These are phyloP conservation scores for Sporobolomyces phaffii DNA, from an alignment of 768 basidiomycete genomes.

Conservation along the genomic window DNA sequence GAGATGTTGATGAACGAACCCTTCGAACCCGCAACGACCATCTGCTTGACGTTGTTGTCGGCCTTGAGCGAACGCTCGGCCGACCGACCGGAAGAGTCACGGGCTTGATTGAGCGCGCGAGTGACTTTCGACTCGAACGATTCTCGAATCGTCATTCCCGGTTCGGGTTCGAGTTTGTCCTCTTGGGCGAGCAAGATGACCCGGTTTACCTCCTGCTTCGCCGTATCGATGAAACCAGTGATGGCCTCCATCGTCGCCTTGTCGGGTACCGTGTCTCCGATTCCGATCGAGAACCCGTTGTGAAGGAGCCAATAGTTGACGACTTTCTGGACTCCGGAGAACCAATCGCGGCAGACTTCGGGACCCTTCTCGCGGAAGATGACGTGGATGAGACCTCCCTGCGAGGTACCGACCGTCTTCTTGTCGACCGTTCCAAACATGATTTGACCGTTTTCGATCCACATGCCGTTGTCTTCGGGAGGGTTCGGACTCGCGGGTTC, in stretches of 20 bases:
- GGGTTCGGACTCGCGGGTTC: slow-evolving; percentile 59
- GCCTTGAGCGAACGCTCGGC: slow-evolving; percentile 97
- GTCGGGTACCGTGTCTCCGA: slow-evolving; percentile 96
- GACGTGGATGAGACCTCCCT: slow-evolving; percentile 90
- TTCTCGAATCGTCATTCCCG: slow-evolving; percentile 99
- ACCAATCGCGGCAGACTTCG: slow-evolving; percentile 78
- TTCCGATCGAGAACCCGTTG: slow-evolving; percentile 97
- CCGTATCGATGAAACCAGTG: slow-evolving; percentile 69
- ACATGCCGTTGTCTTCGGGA: slow-evolving; percentile 84
- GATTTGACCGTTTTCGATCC: slow-evolving; percentile 94
- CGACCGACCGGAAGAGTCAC: slow-evolving; percentile 89
- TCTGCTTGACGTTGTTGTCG: slow-evolving; percentile 99
- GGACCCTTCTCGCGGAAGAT: slow-evolving; percentile 97
- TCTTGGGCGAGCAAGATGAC: slow-evolving; percentile 77
- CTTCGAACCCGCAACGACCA: slow-evolving; percentile 98
- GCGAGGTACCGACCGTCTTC: slow-evolving; percentile 89
- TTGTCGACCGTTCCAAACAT: slow-evolving; percentile 94
- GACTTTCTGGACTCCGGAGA: slow-evolving; percentile 87
- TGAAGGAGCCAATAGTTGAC: slow-evolving; percentile 99
- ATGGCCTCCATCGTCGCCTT: slow-evolving; percentile 79
- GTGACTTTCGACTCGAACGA: slow-evolving; percentile 93
- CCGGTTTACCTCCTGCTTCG: slow-evolving; percentile 69
- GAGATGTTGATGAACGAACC: slow-evolving; percentile 90
- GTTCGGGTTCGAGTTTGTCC: slow-evolving; percentile 78
- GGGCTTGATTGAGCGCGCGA: slow-evolving; percentile 83